Percentiles rank a stretch among this genome's conserved stretches.
Evolutionary conservation across 305 asterid species (phyloP).

Genomic region (Fraxinus dipetala): DNA sequence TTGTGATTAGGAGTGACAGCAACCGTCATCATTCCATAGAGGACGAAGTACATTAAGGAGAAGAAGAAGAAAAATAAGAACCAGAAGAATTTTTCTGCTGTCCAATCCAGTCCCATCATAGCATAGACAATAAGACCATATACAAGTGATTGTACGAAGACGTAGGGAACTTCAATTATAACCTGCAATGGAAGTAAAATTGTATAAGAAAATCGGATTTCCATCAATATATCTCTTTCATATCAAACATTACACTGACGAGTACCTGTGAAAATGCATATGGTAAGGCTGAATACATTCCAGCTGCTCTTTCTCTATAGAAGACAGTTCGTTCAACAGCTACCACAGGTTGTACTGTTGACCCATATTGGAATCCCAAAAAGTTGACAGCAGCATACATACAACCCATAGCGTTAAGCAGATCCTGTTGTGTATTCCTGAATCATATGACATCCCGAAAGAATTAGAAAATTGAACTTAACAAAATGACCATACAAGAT

Average conservation of each 20-base stretch:
- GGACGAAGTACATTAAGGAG: constrained; percentile 42
- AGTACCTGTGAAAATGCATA: constrained; percentile 57
- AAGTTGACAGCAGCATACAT: constrained; percentile 49
- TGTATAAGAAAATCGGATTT: not conserved
- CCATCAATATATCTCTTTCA: not conserved
- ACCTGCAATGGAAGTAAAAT: constrained; percentile 24
- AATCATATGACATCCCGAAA: not conserved
- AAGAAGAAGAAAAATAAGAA: constrained; percentile 35
- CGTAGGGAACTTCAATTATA: constrained; percentile 37
- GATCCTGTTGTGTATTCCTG: constrained; percentile 44
- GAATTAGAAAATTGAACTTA: not conserved
- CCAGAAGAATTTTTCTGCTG: constrained; percentile 41
- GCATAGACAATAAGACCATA: constrained; percentile 36
- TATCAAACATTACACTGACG: not conserved
- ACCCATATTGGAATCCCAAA: constrained; percentile 51
- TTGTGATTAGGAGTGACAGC: constrained; percentile 40
- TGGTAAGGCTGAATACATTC: constrained; percentile 64
- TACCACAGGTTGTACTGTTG: constrained; percentile 62
- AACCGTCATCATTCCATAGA: constrained; percentile 48
- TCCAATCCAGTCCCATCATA: constrained; percentile 42
- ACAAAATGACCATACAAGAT: not conserved
- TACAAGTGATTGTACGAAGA: constrained; percentile 29
- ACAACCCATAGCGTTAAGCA: constrained; percentile 58
- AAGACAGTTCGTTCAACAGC: constrained; percentile 59
- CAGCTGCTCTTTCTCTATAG: constrained; percentile 65